Evolutionary conservation across 2,329 filamentous ascomycete species (phyloP).

Genomic region (Neodidymelliopsis sp.): DNA sequence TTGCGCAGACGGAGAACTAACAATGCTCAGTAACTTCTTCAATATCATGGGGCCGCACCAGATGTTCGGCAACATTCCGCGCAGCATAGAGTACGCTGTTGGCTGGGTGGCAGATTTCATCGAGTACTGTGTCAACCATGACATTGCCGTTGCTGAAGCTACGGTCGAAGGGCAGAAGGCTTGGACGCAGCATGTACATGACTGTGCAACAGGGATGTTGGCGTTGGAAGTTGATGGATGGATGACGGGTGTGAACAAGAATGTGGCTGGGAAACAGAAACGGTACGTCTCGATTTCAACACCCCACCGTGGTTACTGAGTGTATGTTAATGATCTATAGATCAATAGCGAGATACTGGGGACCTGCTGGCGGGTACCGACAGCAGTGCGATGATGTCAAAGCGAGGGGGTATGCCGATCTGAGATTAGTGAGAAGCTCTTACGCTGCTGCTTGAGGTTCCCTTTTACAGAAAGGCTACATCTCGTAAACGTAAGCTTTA

Average conservation of each 20-base stretch:
- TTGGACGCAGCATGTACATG: conserved; percentile 60
- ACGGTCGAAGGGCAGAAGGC: conserved; percentile 50
- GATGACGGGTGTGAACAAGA: conserved; percentile 65
- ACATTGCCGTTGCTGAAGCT: conserved; percentile 50
- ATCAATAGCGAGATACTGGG: conserved; percentile 58
- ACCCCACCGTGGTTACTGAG: too few relatives aligned
- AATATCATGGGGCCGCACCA: conserved; percentile 10
- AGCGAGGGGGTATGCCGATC: conserved; percentile 28
- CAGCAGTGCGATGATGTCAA: conserved; percentile 39
- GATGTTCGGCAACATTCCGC: conserved; percentile 50
- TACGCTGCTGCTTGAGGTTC: too few relatives aligned
- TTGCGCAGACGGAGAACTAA: not conserved
- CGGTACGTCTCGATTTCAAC: too few relatives aligned
- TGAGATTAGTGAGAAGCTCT: conserved; percentile 24
- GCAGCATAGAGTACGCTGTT: conserved; percentile 55
- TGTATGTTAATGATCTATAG: too few relatives aligned
- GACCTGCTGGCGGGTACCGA: conserved; percentile 55
- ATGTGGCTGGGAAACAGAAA: conserved; percentile 52
- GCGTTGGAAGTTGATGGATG: conserved; percentile 60
- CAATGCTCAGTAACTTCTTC: conserved; percentile 1
- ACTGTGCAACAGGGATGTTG: conserved; percentile 55
- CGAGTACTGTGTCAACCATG: conserved; percentile 42
- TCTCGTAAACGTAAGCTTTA: not conserved
- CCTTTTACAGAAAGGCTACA: too few relatives aligned
- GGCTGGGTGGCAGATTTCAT: conserved; percentile 50